Evolutionary conservation across 441 rosid genomes (phyloP), one percentile per base, ranked within the genome.

Genomic region (Populus hybrid): DNA sequence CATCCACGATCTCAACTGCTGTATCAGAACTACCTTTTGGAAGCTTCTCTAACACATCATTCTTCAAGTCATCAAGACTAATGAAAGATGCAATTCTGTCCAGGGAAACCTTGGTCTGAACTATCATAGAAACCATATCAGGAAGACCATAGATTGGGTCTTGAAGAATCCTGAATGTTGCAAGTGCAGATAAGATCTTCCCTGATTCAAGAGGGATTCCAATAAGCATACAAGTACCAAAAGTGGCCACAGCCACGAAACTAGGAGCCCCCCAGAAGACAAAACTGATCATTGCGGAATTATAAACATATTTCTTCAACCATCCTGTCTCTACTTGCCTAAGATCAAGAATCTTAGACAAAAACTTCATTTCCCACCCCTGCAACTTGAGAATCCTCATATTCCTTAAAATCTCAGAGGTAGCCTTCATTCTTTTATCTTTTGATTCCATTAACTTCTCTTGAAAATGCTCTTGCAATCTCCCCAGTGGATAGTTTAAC

Each of bases 341-440:
- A 10, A 89, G 83, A 32, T 85, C 87, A 26, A 79, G 21, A 67
- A 89, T 80, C 79, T 86, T 88, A 9, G 88, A 84, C 78, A 91
- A 67, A 79, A 91, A 89, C 79, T 88, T 91, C 89, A 89, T 88
- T 83, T 91, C 93, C 93, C 93, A 91, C 7, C 82, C 95, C 76
- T 91, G 95, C 80, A 91, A 88, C 76, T 91, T 91, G 73, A 89
- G 89, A 83, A 91, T 91, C 71, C 86, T 91, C 91, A 91, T 91
- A 79, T 87, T 89, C 76, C 87, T 80, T 46, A 91, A 76, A 67
- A 85, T 84, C 80, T 89, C 92, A 3, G 91, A 85, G n/a, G 91
- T 91, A 1, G 85, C 83, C 74, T 87, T 91, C 95, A 91, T 89
- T 78, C 93, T 83, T 69, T 71, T 78, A 73, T 91, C 95, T 76